Evolutionary conservation across 371 early-diverging fungal genomes (phyloP).

Genomic region (Massospora cicadina): DNA sequence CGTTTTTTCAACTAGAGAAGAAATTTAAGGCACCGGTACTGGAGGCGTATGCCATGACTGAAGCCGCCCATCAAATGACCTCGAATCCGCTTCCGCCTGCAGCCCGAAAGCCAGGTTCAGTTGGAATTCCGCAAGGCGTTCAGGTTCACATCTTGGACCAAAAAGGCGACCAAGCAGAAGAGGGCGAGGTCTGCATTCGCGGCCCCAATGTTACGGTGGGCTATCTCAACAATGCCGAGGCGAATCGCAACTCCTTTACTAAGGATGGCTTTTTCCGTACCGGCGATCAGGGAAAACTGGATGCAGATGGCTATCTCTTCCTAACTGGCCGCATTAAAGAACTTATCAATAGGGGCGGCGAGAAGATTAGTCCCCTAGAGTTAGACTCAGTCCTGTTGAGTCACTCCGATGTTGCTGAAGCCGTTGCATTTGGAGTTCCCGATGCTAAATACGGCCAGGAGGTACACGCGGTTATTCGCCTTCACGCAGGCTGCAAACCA

Average conservation of each 20-base stretch:
- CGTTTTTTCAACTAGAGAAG: conserved; percentile 45
- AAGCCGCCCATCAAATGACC: conserved; percentile 78
- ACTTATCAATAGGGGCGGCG: conserved; percentile 62
- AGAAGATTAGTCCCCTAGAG: conserved; percentile 65
- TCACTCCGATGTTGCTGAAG: conserved; percentile 52
- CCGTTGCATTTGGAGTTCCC: conserved; percentile 53
- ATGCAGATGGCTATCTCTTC: conserved; percentile 46
- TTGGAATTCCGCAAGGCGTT: conserved; percentile 67
- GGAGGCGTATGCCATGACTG: conserved; percentile 87
- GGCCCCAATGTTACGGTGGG: conserved; percentile 62
- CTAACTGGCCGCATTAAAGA: conserved; percentile 69
- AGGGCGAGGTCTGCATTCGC: conserved; percentile 71
- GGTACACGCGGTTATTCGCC: conserved; percentile 49
- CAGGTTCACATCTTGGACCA: conserved; percentile 54
- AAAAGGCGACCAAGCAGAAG: conserved; percentile 27
- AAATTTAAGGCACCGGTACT: conserved; percentile 58
- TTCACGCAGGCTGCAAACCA: conserved; percentile 18
- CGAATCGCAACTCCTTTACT: conserved; percentile 48
- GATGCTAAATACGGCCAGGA: conserved; percentile 67
- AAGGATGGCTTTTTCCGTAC: conserved; percentile 53
- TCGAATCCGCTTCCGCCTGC: conserved; percentile 65
- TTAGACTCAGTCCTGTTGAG: conserved; percentile 57
- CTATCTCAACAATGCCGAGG: conserved; percentile 62
- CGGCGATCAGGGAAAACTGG: conserved; percentile 61
- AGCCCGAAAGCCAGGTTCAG: conserved; percentile 58